Percentiles rank a stretch among this genome's conserved stretches.
These are phyloP conservation scores for Sechiopsis laciniata DNA, from an alignment of 306 rosid species.

Conservation along the genomic window DNA sequence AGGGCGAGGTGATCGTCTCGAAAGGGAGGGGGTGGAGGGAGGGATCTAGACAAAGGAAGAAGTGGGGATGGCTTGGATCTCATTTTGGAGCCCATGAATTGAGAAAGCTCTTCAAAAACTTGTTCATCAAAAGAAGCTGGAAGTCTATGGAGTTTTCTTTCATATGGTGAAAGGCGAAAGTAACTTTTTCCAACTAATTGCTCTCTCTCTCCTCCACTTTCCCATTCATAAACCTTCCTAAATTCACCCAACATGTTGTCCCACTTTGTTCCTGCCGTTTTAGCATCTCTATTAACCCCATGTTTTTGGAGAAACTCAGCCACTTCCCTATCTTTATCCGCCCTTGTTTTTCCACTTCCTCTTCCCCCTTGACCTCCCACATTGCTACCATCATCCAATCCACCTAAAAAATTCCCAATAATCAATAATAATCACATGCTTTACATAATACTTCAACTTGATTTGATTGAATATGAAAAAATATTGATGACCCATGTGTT, in stretches of 20 bases:
- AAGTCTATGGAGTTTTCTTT: slow-evolving; percentile 79
- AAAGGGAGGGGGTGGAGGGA: slow-evolving; percentile 53
- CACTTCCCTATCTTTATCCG: slow-evolving; percentile 84
- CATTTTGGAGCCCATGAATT: slow-evolving; percentile 82
- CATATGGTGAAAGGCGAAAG: slow-evolving; percentile 90
- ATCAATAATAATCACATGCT: no score
- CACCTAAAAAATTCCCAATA: neutral
- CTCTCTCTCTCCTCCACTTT: slow-evolving; percentile 78
- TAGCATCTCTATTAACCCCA: slow-evolving; percentile 73
- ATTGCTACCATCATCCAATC: neutral
- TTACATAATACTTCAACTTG: neutral
- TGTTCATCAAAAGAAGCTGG: slow-evolving; percentile 98
- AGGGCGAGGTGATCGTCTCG: slow-evolving; percentile 55
- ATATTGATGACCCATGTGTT: neutral
- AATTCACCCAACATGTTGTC: slow-evolving; percentile 97
- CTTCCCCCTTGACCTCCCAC: slow-evolving; percentile 22
- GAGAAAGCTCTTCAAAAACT: slow-evolving; percentile 86
- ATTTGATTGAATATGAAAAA: neutral
- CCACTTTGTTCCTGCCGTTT: slow-evolving; percentile 95
- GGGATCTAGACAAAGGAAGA: slow-evolving; percentile 31
- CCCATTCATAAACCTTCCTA: slow-evolving; percentile 95
- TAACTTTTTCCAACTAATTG: slow-evolving; percentile 74
- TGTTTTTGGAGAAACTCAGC: slow-evolving; percentile 68
- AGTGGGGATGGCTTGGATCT: slow-evolving; percentile 47
- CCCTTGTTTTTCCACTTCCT: slow-evolving; percentile 68